Base-by-base conservation (phyloP, 805 yeast genomes). In the Suhomyces vadensis region DNA sequence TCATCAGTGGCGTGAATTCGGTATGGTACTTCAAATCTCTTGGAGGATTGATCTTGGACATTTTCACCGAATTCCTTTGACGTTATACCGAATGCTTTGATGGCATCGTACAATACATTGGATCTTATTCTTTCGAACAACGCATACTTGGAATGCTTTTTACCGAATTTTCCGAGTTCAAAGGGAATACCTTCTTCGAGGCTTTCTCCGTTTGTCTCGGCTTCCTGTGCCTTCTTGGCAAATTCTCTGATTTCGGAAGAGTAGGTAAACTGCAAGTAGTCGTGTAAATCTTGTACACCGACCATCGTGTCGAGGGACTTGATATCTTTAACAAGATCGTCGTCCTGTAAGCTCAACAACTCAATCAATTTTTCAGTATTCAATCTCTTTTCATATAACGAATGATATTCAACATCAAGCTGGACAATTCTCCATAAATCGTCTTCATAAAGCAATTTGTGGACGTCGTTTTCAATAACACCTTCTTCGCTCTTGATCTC, bases 391-490 rank as follows among this genome's bases (percentile, higher is more conserved):
- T 85, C 88, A 46, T 85, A 71, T 23, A 92, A 68, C 13, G 95
- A 83, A 61, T 90, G 97, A 63, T 82, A 94, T 53, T 89, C 97
- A 51, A 90, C 75, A 63, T 92, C 98, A 42, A 90, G 74, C 50
- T 81, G 86, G 10, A 89, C 83, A 51, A 92, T 84, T 58, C 91
- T 79, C 99, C 99, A 94, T 48, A 94, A 71, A 61, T 91, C 97
- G 65, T 88, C 91, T 65, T 86, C 95, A 43, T 73, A 78, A 44
- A 87, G 67, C 38, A 83, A 63, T 50, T 77, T 78, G 50, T 72
- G 78, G 9, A 78, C 79, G 17, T 59, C 59, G 24, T 57, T 64
- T n/a, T 53, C 50, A 13, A 52, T 42, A 5, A 52, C 42, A 4
- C 79, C 73, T 31, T 73, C 75, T 11, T 64, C 70, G 29, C 63